Base-by-base conservation (phyloP, 768 basidiomycete genomes). In the Lentinula boryana region DNA sequence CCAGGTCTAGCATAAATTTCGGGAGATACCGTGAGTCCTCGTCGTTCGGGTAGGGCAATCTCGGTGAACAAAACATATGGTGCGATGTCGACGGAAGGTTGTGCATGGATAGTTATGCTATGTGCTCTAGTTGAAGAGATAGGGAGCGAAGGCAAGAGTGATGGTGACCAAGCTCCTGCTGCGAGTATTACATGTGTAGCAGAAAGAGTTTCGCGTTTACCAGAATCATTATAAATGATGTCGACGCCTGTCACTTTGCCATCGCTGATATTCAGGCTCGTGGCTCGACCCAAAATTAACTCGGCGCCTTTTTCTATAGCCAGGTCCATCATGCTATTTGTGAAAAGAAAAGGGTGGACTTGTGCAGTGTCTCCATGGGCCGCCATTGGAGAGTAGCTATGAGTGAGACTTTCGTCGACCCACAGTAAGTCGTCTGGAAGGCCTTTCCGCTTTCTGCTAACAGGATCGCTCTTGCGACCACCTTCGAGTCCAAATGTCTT, bases 91-190 rank as follows among this genome's bases (percentile, higher is more conserved):
- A 74, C 71, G 8, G 68, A 68, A 3, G 78, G 67, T 18, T 70
- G 68, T 0, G 86, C 81, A 13, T 74, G 81, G 63, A 90, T 82
- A 7, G 83, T 84, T 67, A 92, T 80, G 66, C 88, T 89, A 70
- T 91, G 89, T 0, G 87, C 88, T 57, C 89, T 85, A 5, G 80
- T 85, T 46, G 79, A 80, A n/a, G 75, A 67, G 64, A 91, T 79
- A 15, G 87, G 85, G 32, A 90, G 77, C 18, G 72, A 63, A 8
- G 81, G 75, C 35, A 88, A 56, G 60, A 95, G 69, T 8, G 68
- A 68, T 7, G 90, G 78, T 0, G 91, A 90, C 93, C 94, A 97
- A 15, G 91, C 89, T 27, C 94, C 94, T n/a, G 90, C 90, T 43
- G 86, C 81, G 54, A 97, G 71, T 43, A 96, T 76, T 63, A 94